Evolutionary conservation across 2,329 filamentous ascomycete genomes (phyloP), one percentile per base, ranked within the genome.

Genomic region (Fusarium kyushuense): DNA sequence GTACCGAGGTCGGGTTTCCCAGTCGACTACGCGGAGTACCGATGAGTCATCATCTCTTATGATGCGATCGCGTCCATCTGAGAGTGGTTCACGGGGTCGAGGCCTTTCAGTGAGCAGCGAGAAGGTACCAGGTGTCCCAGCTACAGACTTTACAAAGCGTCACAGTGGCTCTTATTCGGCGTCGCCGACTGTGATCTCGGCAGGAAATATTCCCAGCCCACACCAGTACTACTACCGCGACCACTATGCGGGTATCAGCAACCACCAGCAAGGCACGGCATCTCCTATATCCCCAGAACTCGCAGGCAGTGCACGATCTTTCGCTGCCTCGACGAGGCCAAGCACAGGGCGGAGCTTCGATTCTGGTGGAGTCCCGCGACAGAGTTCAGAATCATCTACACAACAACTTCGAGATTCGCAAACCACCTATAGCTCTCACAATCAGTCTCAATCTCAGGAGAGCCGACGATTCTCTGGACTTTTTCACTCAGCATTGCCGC

Each of bases 401-500:
- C 80, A 82, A 13, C 76, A 78, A 36, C 80, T 83, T 38, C 83
- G 84, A 30, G 86, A 89, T 69, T 89, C 87, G 0, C 84, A 79
- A 62, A 86, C 86, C 14, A 84, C 84, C 6, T 85, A 85, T 73
- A 83, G 82, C 66, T 86, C 85, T 41, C 81, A 79, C 66, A 80
- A 82, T 60, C 80, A 79, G 33, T 77, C 78, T 30, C 80, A 79
- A 36, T 77, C 78, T 25, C 80, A 77, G 60, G 82, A 86, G 14
- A 77, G 77, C 32, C 83, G 84, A 38, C 89, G 90, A 41, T 90
- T 87, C 72, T 94, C 92, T 0, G 92, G 90, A 7, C 82, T 97
- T 23, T 97, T 97, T 81, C 92, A 92, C 63, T 97, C 94, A 1
- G 94, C 94, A 7, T 87, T 97, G 76, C 94, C 94, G 2, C 86